Evolutionary conservation across 371 early-diverging fungal genomes (phyloP).

Genomic region (Apophysomyces sp.): DNA sequence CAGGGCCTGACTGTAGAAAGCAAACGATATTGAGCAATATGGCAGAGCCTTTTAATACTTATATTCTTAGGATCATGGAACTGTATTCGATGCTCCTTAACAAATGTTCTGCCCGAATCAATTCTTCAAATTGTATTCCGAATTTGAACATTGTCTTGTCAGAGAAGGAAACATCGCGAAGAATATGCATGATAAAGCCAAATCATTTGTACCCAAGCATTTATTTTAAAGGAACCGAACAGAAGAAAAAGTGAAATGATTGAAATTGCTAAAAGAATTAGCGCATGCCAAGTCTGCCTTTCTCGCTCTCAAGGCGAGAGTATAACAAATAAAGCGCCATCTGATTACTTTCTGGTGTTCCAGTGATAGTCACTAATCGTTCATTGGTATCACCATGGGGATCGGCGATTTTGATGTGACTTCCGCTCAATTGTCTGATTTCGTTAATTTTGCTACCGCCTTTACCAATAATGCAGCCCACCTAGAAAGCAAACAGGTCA

Average conservation of each 20-base stretch:
- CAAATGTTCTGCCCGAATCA: no score
- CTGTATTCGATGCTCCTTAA: no score
- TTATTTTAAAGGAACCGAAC: no score
- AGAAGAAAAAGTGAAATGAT: not conserved
- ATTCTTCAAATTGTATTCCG: no score
- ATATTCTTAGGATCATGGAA: no score
- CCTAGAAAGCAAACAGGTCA: conserved; percentile 15
- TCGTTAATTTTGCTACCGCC: conserved; percentile 86
- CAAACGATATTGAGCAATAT: no score
- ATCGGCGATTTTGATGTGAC: conserved; percentile 78
- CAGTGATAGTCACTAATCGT: conserved; percentile 80
- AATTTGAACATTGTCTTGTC: no score
- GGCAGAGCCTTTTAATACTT: no score
- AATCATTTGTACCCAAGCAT: not conserved
- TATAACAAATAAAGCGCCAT: conserved; percentile 83
- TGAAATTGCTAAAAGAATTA: conserved; percentile 4
- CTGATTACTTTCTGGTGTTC: conserved; percentile 76
- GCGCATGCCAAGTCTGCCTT: conserved; percentile 45
- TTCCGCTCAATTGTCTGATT: conserved; percentile 75
- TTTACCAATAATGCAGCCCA: conserved; percentile 88
- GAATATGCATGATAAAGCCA: not conserved
- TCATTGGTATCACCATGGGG: conserved; percentile 61
- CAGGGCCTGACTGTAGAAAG: no score
- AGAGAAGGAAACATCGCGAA: no score
- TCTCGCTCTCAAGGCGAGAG: conserved; percentile 76